Conservation (phyloP, 23 red algal species). For the Porphyridium purpureum region DNA sequence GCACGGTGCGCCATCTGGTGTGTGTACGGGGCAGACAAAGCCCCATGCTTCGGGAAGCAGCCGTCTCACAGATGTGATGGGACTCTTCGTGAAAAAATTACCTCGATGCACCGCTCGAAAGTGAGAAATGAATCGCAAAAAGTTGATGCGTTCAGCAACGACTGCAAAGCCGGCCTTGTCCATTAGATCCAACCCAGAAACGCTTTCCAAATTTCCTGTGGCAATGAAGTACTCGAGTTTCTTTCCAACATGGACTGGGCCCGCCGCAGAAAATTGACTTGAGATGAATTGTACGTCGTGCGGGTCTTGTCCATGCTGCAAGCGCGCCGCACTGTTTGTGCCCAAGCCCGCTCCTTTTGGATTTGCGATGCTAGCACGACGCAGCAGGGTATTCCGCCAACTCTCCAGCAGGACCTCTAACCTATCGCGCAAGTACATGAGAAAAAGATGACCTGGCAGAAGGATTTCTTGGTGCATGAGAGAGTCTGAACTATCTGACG, state of each 20-base stretch:
- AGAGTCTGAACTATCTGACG: conserved; percentile 63
- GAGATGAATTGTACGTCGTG: conserved; percentile 5
- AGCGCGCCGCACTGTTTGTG: neutral
- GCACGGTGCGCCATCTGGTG: conserved; percentile 91
- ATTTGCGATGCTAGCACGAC: conserved; percentile 5
- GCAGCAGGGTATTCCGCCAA: neutral
- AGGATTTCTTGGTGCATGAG: conserved; percentile 75
- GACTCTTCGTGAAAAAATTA: conserved; percentile 47
- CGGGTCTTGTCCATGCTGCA: neutral
- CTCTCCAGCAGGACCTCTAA: conserved; percentile 21
- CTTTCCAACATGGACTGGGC: neutral
- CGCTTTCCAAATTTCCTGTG: conserved; percentile 52
- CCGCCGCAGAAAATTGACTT: conserved; percentile 7
- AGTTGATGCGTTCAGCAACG: conserved; percentile 89
- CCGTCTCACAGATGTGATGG: conserved; percentile 45
- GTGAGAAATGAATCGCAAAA: conserved; percentile 68
- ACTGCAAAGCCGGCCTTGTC: conserved; percentile 58
- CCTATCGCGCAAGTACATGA: conserved; percentile 69
- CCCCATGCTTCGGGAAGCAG: conserved; percentile 97
- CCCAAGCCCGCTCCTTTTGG: conserved; percentile 14
- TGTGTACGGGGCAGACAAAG: conserved; percentile 97
- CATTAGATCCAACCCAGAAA: conserved; percentile 50
- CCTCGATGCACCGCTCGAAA: conserved; percentile 90
- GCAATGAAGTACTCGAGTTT: conserved; percentile 55
- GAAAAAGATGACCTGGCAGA: conserved; percentile 75